phyloP scores from a whole-genome alignment of 331 rosid species.

The Arachis monticola region DNA sequence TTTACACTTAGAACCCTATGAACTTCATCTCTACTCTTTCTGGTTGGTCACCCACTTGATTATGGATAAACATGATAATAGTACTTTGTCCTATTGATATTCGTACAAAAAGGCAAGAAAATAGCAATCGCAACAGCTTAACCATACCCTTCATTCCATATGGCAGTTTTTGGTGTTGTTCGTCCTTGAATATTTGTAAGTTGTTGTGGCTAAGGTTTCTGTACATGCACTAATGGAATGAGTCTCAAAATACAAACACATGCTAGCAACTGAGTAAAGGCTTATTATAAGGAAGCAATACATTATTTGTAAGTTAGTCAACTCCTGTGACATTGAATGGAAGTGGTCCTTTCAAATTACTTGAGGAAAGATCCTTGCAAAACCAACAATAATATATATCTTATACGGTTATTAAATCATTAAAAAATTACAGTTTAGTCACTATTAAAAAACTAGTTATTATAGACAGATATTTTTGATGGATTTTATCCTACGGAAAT shows the following conservation, averaged over 20 bases:
- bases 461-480: no score
- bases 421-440: background rate
- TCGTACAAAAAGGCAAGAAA: no score
- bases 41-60: no score
- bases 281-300: slow-evolving; percentile 43
- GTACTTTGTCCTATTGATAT: no score
- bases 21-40: no score
- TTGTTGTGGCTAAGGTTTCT: slow-evolving; percentile 81
- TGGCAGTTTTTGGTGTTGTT: no score
- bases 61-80: no score
- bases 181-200: slow-evolving; percentile 23
- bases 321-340: slow-evolving; percentile 58
- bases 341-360: slow-evolving; percentile 62
- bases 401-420: background rate
- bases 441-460: no score
- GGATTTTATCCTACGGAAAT: background rate
- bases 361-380: slow-evolving; percentile 76
- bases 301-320: slow-evolving; percentile 64
- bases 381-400: slow-evolving; percentile 3
- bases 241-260: background rate
- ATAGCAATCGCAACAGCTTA: no score
- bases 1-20: no score
- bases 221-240: slow-evolving; percentile 31
- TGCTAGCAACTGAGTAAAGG: background rate
- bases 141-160: no score